Evolutionary conservation across 2,329 filamentous ascomycete genomes (phyloP).

Genomic region (Fusarium euwallaceae): DNA sequence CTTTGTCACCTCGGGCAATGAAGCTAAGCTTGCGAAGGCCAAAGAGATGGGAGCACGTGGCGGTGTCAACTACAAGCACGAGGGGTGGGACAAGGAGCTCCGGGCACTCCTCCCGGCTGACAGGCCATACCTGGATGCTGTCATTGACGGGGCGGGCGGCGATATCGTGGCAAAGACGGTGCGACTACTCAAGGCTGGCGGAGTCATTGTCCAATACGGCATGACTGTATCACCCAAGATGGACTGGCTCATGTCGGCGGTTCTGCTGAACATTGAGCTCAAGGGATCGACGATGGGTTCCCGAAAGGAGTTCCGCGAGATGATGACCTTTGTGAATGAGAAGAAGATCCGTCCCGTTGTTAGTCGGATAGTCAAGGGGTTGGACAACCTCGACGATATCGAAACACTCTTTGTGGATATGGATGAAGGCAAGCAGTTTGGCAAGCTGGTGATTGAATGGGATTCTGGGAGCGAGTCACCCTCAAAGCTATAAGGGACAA

Average conservation of each 20-base stretch:
- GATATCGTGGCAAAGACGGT: constrained; percentile 79
- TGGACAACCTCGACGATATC: constrained; percentile 83
- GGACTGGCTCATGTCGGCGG: constrained; percentile 86
- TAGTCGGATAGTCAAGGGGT: constrained; percentile 77
- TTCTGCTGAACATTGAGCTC: constrained; percentile 89
- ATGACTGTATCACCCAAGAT: constrained; percentile 92
- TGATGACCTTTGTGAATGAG: constrained; percentile 84
- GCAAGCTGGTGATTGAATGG: constrained; percentile 85
- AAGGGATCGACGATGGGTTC: constrained; percentile 93
- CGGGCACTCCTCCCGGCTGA: constrained; percentile 71
- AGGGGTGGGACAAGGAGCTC: constrained; percentile 86
- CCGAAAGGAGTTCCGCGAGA: constrained; percentile 87
- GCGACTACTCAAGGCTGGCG: constrained; percentile 82
- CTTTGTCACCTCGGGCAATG: constrained; percentile 83
- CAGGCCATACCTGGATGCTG: constrained; percentile 80
- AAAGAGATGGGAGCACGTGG: constrained; percentile 79
- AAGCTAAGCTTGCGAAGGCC: constrained; percentile 82
- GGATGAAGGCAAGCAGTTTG: constrained; percentile 87
- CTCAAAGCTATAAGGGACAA: neutral
- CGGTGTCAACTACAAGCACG: constrained; percentile 85
- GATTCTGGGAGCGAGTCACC: constrained; percentile 34
- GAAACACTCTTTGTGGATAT: constrained; percentile 89
- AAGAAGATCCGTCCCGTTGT: constrained; percentile 83
- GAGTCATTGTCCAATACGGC: constrained; percentile 87
- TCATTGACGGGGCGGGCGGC: constrained; percentile 92